phyloP scores from a whole-genome alignment of 116 monocot genomes.

The Trichopus zeylanicus region DNA sequence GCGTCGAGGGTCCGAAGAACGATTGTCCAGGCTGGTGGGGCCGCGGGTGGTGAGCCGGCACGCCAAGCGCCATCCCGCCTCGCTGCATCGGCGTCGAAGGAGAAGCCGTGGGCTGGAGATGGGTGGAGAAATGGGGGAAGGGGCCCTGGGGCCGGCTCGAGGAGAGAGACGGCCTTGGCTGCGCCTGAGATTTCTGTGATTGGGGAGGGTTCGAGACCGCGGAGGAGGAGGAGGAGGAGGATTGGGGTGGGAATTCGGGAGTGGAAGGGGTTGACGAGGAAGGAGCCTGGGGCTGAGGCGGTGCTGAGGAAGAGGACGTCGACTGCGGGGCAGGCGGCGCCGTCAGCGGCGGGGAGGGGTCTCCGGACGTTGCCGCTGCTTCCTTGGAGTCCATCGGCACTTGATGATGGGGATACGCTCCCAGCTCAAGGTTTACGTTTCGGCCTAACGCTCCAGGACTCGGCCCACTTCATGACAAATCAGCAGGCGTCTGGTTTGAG shows the following conservation, averaged over 20 bases:
- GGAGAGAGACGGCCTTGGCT: slow-evolving; percentile 1
- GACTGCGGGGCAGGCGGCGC: neutral
- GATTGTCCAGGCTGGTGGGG: slow-evolving; percentile 20
- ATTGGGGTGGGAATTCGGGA: neutral
- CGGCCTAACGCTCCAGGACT: no score
- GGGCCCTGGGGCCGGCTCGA: neutral
- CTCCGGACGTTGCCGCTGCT: neutral
- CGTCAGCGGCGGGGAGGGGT: slow-evolving; percentile 1
- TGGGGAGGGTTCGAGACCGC: neutral
- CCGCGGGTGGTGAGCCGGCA: slow-evolving; percentile 32
- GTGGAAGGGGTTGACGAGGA: slow-evolving; percentile 1
- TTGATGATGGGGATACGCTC: no score
- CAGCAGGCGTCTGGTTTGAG: no score
- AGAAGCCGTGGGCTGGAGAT: slow-evolving; percentile 4
- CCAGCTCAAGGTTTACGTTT: no score
- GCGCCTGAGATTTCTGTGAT: neutral
- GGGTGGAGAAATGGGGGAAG: slow-evolving; percentile 17
- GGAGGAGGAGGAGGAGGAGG: neutral
- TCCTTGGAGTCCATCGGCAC: neutral
- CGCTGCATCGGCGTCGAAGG: slow-evolving; percentile 21
- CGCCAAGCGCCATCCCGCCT: slow-evolving; percentile 38
- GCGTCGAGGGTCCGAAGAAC: slow-evolving; percentile 34
- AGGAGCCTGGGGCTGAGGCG: neutral
- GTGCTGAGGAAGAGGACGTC: neutral
- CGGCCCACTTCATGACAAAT: no score